Base-by-base conservation (phyloP, 768 basidiomycete species). In the Crassisporium funariophilum region DNA sequence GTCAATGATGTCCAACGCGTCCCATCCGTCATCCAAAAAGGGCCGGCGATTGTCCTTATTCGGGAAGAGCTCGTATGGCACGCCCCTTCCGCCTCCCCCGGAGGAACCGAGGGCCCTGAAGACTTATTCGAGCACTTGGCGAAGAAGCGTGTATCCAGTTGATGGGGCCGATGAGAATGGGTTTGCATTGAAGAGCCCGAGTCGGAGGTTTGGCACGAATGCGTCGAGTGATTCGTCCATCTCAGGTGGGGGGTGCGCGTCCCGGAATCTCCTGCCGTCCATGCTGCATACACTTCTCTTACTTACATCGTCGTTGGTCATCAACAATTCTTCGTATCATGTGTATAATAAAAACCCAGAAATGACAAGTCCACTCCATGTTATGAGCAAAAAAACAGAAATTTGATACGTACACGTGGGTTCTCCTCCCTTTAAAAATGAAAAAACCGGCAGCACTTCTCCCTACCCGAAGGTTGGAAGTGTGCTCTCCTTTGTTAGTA, bases 221-320 rank as follows among this genome's bases (percentile, higher is more conserved):
- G 53, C 63, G 34, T 81, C 79, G 13, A 76, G 70, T 44, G 73
- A 76, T 15, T 78, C 77, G 4, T 78, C 76, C 2, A 66, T 71
- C 6, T 62, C 71, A 36, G 19, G n/a, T 36, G 41, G 17, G 37
- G 37, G 39, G 13, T 29, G 39, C 27, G 11, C 16, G 4, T 44
- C 47, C 16, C 47, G 25, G 23, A 56, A 23, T 29, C n/a, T n/a
- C n/a, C n/a, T n/a, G n/a, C n/a, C n/a, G n/a, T n/a, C 46, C 16
- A n/a, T n/a, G n/a, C n/a, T n/a, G n/a, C n/a, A n/a, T n/a, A n/a
- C n/a, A n/a, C n/a, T n/a, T n/a, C n/a, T n/a, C n/a, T n/a, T n/a
- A n/a, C n/a, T n/a, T n/a, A n/a, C n/a, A n/a, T n/a, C n/a, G n/a
- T n/a, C n/a, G n/a, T n/a, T n/a, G n/a, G n/a, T n/a, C n/a, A n/a